These are phyloP conservation scores for Durusdinium trenchii DNA, from an alignment of 73 alveolate genomes.

Conservation along the genomic window DNA sequence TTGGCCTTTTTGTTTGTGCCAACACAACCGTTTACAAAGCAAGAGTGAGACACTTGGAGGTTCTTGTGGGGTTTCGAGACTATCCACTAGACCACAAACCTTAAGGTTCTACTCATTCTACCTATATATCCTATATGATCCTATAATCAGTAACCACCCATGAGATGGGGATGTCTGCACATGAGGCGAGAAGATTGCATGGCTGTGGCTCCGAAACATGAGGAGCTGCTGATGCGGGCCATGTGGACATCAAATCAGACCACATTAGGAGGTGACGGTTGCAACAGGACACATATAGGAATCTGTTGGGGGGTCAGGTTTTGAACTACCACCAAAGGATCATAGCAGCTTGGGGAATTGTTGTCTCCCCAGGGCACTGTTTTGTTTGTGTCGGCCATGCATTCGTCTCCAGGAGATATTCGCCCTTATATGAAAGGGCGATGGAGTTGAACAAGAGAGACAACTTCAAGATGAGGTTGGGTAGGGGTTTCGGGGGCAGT, in stretches of 20 bases:
- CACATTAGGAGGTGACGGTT: neutral
- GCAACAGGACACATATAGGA: neutral
- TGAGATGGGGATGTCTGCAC: no score
- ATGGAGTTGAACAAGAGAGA: constrained; percentile 96
- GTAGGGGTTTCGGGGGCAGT: no score
- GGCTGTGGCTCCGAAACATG: constrained; percentile 90
- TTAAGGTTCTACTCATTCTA: neutral
- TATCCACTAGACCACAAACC: no score
- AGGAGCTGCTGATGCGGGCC: constrained; percentile 22
- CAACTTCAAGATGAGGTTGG: constrained; percentile 97
- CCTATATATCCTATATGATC: neutral
- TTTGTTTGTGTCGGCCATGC: no score
- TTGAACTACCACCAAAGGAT: no score
- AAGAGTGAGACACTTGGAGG: no score
- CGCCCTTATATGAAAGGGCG: constrained; percentile 96
- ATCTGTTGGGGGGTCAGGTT: neutral
- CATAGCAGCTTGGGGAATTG: no score
- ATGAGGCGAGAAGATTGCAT: constrained; percentile 74
- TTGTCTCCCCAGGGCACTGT: no score
- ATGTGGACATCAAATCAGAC: neutral
- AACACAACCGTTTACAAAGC: no score
- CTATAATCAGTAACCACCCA: neutral
- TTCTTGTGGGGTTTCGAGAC: no score
- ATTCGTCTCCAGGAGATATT: constrained; percentile 22
- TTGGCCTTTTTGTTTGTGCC: no score